phyloP scores from a whole-genome alignment of 805 yeast genomes.

The Nematodospora valgi region DNA sequence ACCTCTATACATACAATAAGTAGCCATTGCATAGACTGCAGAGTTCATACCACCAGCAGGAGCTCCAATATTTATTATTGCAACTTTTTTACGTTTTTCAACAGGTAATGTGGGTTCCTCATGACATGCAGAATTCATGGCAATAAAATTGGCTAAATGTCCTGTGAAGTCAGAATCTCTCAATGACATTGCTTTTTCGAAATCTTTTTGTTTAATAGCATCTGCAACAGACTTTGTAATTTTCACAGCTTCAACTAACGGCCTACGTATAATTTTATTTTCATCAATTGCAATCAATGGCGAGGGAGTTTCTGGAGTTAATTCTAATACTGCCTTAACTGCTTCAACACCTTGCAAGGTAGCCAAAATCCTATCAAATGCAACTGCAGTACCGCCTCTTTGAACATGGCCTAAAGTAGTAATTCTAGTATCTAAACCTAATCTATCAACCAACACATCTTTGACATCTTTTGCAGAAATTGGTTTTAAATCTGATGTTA shows the following conservation, averaged over 20 bases:
- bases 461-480: conserved; percentile 79
- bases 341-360: conserved; percentile 98
- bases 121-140: conserved; percentile 67
- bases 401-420: conserved; percentile 97
- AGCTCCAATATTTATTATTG: conserved; percentile 91
- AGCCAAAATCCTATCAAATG: conserved; percentile 86
- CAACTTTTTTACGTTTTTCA: conserved; percentile 65
- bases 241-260: conserved; percentile 85
- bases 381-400: conserved; percentile 98
- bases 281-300: conserved; percentile 91
- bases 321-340: conserved; percentile 83
- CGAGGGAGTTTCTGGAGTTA: conserved; percentile 87
- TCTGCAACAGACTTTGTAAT: conserved; percentile 86
- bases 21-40: conserved; percentile 86
- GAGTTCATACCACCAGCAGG: conserved; percentile 97
- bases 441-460: conserved; percentile 65
- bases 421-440: conserved; percentile 91
- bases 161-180: conserved; percentile 89
- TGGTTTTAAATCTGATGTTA: conserved; percentile 75
- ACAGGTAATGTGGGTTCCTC: conserved; percentile 58
- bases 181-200: conserved; percentile 79
- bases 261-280: conserved; percentile 80
- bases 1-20: conserved; percentile 85
- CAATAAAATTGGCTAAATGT: conserved; percentile 66
- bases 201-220: conserved; percentile 77